Percentiles rank a stretch among this genome's conserved stretches.
Evolutionary conservation across 2,329 filamentous ascomycete genomes (phyloP).

Genomic region (Fusarium humuli): DNA sequence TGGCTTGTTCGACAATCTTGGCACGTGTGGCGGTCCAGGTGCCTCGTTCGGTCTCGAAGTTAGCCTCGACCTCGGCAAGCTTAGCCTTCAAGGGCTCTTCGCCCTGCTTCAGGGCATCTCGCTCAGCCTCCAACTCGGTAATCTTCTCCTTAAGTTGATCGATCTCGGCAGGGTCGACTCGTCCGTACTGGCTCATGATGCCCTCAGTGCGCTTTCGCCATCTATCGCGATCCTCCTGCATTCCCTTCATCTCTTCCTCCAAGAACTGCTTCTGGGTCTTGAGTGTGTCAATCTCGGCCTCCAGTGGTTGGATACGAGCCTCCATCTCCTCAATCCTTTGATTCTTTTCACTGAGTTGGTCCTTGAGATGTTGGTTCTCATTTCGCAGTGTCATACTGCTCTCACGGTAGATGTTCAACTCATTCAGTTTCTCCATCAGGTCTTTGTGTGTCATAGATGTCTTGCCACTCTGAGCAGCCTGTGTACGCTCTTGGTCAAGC

Average conservation of each 20-base stretch:
- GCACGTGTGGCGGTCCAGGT: slow-evolving; percentile 65
- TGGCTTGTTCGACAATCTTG: slow-evolving; percentile 71
- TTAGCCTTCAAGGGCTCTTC: slow-evolving; percentile 65
- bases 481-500: slow-evolving; percentile 87
- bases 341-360: slow-evolving; percentile 79
- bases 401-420: slow-evolving; percentile 95
- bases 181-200: slow-evolving; percentile 95
- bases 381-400: slow-evolving; percentile 91
- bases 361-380: slow-evolving; percentile 83
- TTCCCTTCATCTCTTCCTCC: slow-evolving; percentile 87
- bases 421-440: slow-evolving; percentile 92
- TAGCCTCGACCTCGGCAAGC: slow-evolving; percentile 63
- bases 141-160: slow-evolving; percentile 88
- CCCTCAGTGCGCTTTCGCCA: slow-evolving; percentile 97
- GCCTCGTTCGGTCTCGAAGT: slow-evolving; percentile 65
- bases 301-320: slow-evolving; percentile 81
- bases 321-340: slow-evolving; percentile 80
- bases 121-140: slow-evolving; percentile 72
- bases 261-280: slow-evolving; percentile 84
- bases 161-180: slow-evolving; percentile 92
- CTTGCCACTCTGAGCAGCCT: slow-evolving; percentile 78
- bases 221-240: slow-evolving; percentile 90
- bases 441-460: slow-evolving; percentile 85
- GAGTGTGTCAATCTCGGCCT: slow-evolving; percentile 82
- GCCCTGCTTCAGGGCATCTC: slow-evolving; percentile 65